phyloP scores from a whole-genome alignment of 768 basidiomycete species.

The Leccinum barrowsii region DNA sequence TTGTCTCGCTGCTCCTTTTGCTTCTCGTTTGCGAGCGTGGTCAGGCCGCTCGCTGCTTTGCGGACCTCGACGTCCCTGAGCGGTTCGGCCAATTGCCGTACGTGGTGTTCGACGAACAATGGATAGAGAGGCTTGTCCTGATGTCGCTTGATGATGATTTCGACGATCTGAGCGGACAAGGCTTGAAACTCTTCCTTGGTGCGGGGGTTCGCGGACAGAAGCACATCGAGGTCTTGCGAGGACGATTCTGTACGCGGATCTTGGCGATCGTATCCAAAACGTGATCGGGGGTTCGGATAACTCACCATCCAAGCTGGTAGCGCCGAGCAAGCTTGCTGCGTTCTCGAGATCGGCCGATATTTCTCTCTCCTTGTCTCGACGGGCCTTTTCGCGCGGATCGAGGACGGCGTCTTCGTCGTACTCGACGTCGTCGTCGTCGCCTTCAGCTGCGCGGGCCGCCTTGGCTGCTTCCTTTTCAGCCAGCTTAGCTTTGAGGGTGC shows the following conservation, averaged over 20 bases:
- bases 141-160: conserved; percentile 74
- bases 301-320: conserved; percentile 61
- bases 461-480: conserved; percentile 88
- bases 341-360: conserved; percentile 84
- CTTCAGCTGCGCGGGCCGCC: conserved; percentile 43
- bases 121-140: conserved; percentile 79
- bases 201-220: conserved; percentile 76
- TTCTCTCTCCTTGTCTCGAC: conserved; percentile 75
- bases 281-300: background rate
- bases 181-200: conserved; percentile 85
- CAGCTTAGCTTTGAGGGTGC: conserved; percentile 84
- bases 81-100: conserved; percentile 67
- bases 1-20: conserved; percentile 87
- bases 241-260: conserved; percentile 50
- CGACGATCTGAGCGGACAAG: conserved; percentile 71
- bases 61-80: conserved; percentile 89
- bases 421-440: conserved; percentile 37
- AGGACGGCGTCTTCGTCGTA: conserved; percentile 73
- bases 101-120: conserved; percentile 80
- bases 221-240: conserved; percentile 60
- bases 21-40: conserved; percentile 91
- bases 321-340: conserved; percentile 78
- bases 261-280: background rate
- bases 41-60: conserved; percentile 81
- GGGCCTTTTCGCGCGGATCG: conserved; percentile 75